Conservation (phyloP, 805 yeast species). For the Blastobotrys attinorum region DNA sequence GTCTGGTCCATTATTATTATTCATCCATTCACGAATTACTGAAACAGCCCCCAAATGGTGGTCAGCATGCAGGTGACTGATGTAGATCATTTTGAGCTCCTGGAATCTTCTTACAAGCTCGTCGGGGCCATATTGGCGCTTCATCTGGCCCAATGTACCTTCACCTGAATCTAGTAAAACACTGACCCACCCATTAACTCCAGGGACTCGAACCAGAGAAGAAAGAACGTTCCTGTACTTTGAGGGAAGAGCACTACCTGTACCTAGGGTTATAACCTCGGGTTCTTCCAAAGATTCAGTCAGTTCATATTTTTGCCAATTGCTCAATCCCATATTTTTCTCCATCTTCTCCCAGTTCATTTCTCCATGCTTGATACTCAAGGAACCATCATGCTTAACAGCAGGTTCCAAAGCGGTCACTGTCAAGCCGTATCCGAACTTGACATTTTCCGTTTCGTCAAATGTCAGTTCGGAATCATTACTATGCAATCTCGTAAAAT, state of each 20-base stretch:
- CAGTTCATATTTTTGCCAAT: not conserved
- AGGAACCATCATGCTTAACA: not conserved
- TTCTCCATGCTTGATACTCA: not conserved
- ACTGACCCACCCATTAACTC: slow-evolving; percentile 18
- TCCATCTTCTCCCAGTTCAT: slow-evolving; percentile 6
- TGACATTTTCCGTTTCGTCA: not conserved
- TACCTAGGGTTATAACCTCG: slow-evolving; percentile 74
- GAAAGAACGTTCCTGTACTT: slow-evolving; percentile 78
- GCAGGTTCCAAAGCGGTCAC: slow-evolving; percentile 6
- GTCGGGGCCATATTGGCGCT: slow-evolving; percentile 49
- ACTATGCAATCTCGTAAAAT: slow-evolving; percentile 19
- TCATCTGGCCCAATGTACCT: slow-evolving; percentile 68
- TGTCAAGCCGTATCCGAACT: slow-evolving; percentile 5
- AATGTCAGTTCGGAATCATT: slow-evolving; percentile 11
- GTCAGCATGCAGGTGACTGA: slow-evolving; percentile 94
- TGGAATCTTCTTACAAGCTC: slow-evolving; percentile 38
- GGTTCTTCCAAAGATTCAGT: slow-evolving; percentile 17
- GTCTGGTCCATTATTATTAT: slow-evolving; percentile 11
- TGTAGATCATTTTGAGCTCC: slow-evolving; percentile 58
- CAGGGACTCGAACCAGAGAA: slow-evolving; percentile 53
- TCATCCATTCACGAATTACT: slow-evolving; percentile 58
- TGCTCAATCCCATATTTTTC: no score
- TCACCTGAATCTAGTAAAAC: slow-evolving; percentile 92
- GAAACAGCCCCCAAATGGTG: slow-evolving; percentile 84
- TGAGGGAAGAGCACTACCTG: slow-evolving; percentile 89